Evolutionary conservation across 2,329 filamentous ascomycete genomes (phyloP), one percentile per base, ranked within the genome.

Genomic region (Epichloe sibirici): DNA sequence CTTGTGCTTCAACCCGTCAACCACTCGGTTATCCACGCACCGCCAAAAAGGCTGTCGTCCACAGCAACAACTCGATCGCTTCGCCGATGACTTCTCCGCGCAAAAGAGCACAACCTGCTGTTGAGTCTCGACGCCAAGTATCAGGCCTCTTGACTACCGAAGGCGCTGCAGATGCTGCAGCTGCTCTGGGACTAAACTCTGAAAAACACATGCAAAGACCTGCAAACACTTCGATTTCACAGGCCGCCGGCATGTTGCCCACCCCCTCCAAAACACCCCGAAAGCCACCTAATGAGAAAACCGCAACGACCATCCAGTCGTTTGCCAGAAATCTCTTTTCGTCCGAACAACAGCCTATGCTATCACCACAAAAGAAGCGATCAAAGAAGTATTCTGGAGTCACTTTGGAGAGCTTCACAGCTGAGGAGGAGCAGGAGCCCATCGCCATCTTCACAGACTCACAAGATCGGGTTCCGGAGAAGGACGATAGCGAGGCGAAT

Each of bases 221-320:
- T 42, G 51, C 56, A 44, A 54, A 57, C 45, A 55, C 59, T 28
- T 58, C 66, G 46, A 48, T 66, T 48, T 62, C 69, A 17, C 67
- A 68, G 51, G 59, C 64, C 51, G 61, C 67, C 51, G 75, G 73
- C 57, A 85, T 87, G 77, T 78, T 90, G 45, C 86, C 85, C 15
- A 91, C 88, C 88, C 88, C 88, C 2, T 78, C 82, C 57, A 90
- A 90, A 71, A 91, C 88, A 3, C 88, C 82, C 3, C 77, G 77
- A 66, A 88, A 86, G 71, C 73, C 77, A 46, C 73, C 74, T 1
- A 73, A 72, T 17, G 70, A 72, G 60, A 73, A 77, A 62, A 72
- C 72, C 28, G 68, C 72, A 49, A 71, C 74, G 56, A 73, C 74
- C 48, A 74, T 83, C 53, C 71, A 72, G 48, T 68, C 73, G 2